Evolutionary conservation across 2,329 filamentous ascomycete genomes (phyloP), one percentile per base, ranked within the genome.

Genomic region (Beauveria brongniartii): DNA sequence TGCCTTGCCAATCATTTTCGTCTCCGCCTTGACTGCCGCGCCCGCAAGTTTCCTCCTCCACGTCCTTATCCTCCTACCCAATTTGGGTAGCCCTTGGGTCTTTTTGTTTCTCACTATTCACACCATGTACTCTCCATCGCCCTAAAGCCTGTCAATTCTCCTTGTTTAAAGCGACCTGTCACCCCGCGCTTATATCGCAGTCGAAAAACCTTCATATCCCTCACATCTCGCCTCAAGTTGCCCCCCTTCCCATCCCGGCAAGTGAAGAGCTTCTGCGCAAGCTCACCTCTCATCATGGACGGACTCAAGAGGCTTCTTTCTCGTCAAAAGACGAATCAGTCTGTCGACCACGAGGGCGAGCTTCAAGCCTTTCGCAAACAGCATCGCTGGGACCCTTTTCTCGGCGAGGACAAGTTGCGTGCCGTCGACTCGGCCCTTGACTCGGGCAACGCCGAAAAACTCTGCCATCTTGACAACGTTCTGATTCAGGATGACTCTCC

Each of bases 341-440:
- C 59, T 37, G 47, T n/a, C 26, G 54, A 64, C 50, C 59, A 63
- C 37, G 69, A 72, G 47, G 63, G 61, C 30, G 69, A 72, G 61
- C 67, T 77, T 55, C 72, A 73, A 55, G 67, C 77, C 51, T 77
- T 83, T 64, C 76, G 78, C 65, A 73, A 77, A 57, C 75, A 80
- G 63, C 82, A 84, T 65, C 75, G 78, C 55, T 82, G 80, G 75
- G 82, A 85, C 67, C 82, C 81, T 50, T 84, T 84, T 63, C 67
- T 86, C 61, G 79, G 80, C 2, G 69, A 80, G 44, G 79, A 82
- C 55, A 75, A 81, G 28, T 74, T 79, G 51, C 77, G 82, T n/a
- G 77, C 75, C 62, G 75, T 84, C 48, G 78, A 83, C 47, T 73
- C 77, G 37, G 78, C 76, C 9, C 69, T 81, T 26, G 65, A 72